Evolutionary conservation across 2,329 filamentous ascomycete species (phyloP), one percentile per base, ranked within the genome.

Genomic region (Aspergillus ruber): DNA sequence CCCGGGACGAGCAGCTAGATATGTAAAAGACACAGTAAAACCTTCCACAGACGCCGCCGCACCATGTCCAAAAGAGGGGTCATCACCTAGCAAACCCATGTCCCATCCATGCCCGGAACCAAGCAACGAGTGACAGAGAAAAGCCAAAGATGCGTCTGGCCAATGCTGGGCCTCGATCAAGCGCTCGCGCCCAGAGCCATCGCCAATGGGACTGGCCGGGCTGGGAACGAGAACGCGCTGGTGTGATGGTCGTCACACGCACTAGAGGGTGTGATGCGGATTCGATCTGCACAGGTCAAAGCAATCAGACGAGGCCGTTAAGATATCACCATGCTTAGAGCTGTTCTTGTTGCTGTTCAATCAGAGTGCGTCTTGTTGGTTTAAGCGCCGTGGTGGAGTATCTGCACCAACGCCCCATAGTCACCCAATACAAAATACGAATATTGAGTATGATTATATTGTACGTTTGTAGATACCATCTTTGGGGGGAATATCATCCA

Each of bases 91-190:
- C 9, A 29, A 29, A 29, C 25, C 25, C 25, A 29, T 29, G 45
- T 45, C 48, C 45, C 40, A 55, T 48, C 49, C 59, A 60, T 58
- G 46, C 45, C 52, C 45, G 40, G 41, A 47, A 53, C 56, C 56
- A 54, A 54, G 50, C 59, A 57, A 58, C 51, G 56, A 54, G 55
- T 47, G 38, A 50, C 15, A 15, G 15, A 8, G 12, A 38, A 15
- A 48, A 47, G 47, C 52, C 42, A 50, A 48, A 56, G 55, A 47
- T 65, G 60, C 63, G 62, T 65, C 56, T 64, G 56, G 55, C 63
- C 61, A 66, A 65, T 67, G 56, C 58, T 58, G 57, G 59, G 50
- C 40, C 54, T 47, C 53, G 47, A 54, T 55, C 60, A 65, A 65
- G 64, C 65, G 65, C 66, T 64, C 62, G 54, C 53, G 49, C 46